Evolutionary conservation across 768 basidiomycete species (phyloP).

Genomic region (Amanita molliuscula): DNA sequence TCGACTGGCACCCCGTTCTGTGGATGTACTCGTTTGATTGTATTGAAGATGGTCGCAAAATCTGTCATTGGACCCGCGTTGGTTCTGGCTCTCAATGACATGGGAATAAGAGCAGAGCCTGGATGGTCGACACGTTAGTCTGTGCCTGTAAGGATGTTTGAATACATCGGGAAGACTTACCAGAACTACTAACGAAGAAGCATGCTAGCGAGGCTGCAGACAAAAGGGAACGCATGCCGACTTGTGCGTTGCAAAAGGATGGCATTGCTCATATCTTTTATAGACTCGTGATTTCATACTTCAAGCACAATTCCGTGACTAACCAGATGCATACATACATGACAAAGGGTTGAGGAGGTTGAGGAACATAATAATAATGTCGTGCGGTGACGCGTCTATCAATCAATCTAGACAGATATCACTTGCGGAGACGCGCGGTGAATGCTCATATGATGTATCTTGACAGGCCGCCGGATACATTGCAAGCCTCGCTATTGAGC

Average conservation of each 20-base stretch:
- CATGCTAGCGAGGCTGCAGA: background rate
- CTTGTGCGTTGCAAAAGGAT: background rate
- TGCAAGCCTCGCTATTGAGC: too few relatives aligned
- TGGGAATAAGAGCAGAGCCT: background rate
- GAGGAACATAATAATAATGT: too few relatives aligned
- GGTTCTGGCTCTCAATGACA: background rate
- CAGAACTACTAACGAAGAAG: background rate
- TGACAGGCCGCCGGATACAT: too few relatives aligned
- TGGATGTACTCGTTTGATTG: slow-evolving; percentile 10
- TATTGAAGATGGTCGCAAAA: slow-evolving; percentile 7
- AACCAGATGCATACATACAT: too few relatives aligned
- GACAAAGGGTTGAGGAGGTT: too few relatives aligned
- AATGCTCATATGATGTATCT: too few relatives aligned
- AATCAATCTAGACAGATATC: too few relatives aligned
- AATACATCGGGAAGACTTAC: background rate
- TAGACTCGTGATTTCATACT: background rate
- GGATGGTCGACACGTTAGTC: background rate
- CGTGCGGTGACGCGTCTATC: too few relatives aligned
- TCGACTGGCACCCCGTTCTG: slow-evolving; percentile 3
- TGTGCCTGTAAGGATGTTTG: too few relatives aligned
- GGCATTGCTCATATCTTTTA: background rate
- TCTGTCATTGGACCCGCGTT: slow-evolving; percentile 6
- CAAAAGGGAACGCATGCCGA: background rate
- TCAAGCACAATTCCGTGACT: too few relatives aligned
- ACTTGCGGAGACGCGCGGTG: too few relatives aligned